Evolutionary conservation across 1,284 basidiomycete species (phyloP).

Genomic region (Cystodermella granulosa): DNA sequence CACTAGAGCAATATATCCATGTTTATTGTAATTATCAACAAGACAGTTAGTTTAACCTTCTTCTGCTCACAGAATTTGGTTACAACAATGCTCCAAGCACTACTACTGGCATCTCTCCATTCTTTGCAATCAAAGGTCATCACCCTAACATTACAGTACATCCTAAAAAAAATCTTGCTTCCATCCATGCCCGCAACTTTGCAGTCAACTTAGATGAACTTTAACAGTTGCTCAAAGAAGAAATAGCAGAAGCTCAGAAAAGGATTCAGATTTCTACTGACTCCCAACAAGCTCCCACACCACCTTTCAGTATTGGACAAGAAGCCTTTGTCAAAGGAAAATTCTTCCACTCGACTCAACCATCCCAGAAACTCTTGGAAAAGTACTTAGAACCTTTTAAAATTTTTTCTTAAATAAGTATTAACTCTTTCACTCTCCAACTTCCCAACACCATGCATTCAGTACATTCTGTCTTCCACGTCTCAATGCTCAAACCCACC

Average conservation of each 20-base stretch:
- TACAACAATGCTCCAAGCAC: conserved; percentile 5
- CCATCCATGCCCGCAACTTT: conserved; percentile 11
- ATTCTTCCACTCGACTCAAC: conserved; percentile 16
- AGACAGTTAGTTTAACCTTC: conserved; percentile 34
- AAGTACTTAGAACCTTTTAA: conserved; percentile 30
- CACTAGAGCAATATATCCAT: conserved; percentile 36
- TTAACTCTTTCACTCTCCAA: conserved; percentile 11
- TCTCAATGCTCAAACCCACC: conserved; percentile 24
- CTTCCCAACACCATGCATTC: conserved; percentile 4
- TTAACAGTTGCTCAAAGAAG: conserved; percentile 1
- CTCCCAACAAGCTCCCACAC: background rate
- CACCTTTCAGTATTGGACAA: background rate
- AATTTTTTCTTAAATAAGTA: conserved; percentile 15
- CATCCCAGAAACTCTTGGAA: conserved; percentile 31
- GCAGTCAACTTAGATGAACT: conserved; percentile 12
- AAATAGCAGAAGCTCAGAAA: background rate
- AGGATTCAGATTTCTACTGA: background rate
- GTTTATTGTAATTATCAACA: conserved; percentile 35
- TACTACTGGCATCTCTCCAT: conserved; percentile 6
- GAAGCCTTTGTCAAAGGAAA: conserved; percentile 5
- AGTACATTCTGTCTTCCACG: conserved; percentile 30
- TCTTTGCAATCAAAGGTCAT: conserved; percentile 27
- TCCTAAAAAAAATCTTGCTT: conserved; percentile 12
- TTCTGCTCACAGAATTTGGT: conserved; percentile 35
- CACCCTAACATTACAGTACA: conserved; percentile 26